phyloP scores from a whole-genome alignment of 202 grass and related monocot genomes.

The Thinopyrum obtusiflorum region DNA sequence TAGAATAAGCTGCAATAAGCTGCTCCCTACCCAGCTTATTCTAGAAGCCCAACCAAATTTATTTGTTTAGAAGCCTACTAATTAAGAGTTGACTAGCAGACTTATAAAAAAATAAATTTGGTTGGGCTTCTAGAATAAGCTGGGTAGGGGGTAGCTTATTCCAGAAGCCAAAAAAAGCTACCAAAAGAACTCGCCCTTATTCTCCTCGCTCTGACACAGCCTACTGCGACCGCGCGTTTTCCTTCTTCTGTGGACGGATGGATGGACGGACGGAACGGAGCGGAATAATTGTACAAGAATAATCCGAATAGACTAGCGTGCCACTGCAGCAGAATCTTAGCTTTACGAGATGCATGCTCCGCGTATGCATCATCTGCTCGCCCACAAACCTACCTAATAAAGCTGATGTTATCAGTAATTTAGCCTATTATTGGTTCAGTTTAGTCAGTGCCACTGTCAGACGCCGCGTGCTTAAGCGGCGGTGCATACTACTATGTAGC shows the following conservation, averaged over 20 bases:
- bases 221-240: not conserved
- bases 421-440: not conserved
- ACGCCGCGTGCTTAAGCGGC: not conserved
- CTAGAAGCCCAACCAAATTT: no score
- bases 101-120: no score
- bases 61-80: no score
- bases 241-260: not conserved
- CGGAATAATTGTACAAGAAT: not conserved
- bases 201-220: not conserved
- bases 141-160: no score
- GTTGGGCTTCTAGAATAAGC: no score
- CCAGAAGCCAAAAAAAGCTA: no score
- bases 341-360: not conserved
- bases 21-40: no score
- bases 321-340: conserved; percentile 6
- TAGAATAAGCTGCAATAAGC: no score
- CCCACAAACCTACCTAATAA: conserved; percentile 14
- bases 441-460: not conserved
- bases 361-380: not conserved
- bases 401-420: not conserved
- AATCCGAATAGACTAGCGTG: not conserved
- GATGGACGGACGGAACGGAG: not conserved
- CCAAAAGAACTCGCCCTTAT: no score
- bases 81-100: no score
- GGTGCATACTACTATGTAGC: no score